Base-by-base conservation (phyloP, 2,329 filamentous ascomycete genomes). In the Stagonosporopsis rhizophila region DNA sequence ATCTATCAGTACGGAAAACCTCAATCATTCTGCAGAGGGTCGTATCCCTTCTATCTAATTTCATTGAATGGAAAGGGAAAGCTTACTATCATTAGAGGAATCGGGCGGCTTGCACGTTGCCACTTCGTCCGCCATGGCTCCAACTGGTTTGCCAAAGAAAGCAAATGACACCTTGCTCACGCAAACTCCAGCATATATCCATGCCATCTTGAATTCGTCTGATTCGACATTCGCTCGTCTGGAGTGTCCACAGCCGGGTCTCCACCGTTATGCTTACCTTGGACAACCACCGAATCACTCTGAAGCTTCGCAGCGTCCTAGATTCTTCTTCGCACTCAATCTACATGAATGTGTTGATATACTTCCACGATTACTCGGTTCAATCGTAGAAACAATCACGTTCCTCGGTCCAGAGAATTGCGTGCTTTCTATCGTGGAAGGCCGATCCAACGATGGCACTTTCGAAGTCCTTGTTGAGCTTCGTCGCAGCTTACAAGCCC, bases 391-490 rank as follows among this genome's bases (percentile, higher is more conserved):
- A 60, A 75, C 74, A 1, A 77, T 83, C 5, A 73, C 67, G 0
- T 84, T 82, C 61, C 76, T 87, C 0, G 83, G 84, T 0, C 78
- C 81, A 0, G 58, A 78, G 11, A 75, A 77, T 49, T 86, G 83
- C 61, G 81, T 78, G 0, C 70, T 87, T 1, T 85, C 83, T 1
- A 80, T 86, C 20, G 77, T 86, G 12, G 84, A 86, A 59, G 83
- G 84, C 12, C 77, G 82, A 62, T 86, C 83, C 0, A 64, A 77
- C 19, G 84, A 87, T 56, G 83, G 82, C 5, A 86, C 84, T 0
- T 76, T 66, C 30, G 81, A 84, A 30, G 74, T 86, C 7, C 75
- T 87, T 1, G 52, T 70, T 1, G 71, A 74, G 0, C 65, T 87
- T 6, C 68, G 67, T 1, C 63, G 72, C 0, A 71, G 75, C 3